phyloP scores from a whole-genome alignment of 2,329 filamentous ascomycete genomes.

The Fusarium succisae region DNA sequence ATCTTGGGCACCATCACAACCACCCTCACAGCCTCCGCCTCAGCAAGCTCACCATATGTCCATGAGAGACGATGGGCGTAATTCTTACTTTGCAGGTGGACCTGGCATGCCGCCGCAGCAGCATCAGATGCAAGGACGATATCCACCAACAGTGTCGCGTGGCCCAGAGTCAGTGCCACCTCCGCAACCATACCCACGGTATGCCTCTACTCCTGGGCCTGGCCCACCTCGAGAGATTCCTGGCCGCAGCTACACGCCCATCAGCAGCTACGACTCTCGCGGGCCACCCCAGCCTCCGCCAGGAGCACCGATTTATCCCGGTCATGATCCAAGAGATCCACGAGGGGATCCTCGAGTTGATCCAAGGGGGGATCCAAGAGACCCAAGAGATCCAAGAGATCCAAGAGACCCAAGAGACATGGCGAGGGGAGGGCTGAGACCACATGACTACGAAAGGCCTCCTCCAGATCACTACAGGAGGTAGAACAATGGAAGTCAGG shows the following conservation, averaged over 20 bases:
- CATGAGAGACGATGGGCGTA: constrained; percentile 51
- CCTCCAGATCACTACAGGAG: constrained; percentile 57
- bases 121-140: constrained; percentile 51
- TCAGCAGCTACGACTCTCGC: constrained; percentile 53
- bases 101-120: constrained; percentile 41
- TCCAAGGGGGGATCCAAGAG: constrained; percentile 44
- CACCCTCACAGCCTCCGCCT: constrained; percentile 47
- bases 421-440: constrained; percentile 55
- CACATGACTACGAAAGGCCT: constrained; percentile 57
- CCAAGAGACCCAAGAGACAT: constrained; percentile 44
- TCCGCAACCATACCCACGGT: constrained; percentile 54
- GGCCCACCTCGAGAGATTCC: constrained; percentile 53
- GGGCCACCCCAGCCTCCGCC: constrained; percentile 49
- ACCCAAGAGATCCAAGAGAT: constrained; percentile 39
- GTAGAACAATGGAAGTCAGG: constrained; percentile 36
- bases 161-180: constrained; percentile 53
- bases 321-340: constrained; percentile 42
- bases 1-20: constrained; percentile 48
- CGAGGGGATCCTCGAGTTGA: constrained; percentile 39
- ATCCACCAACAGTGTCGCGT: constrained; percentile 51
- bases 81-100: constrained; percentile 48
- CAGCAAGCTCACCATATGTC: constrained; percentile 48
- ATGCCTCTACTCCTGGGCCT: constrained; percentile 55
- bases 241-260: constrained; percentile 57
- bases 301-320: constrained; percentile 46